phyloP scores from a whole-genome alignment of 345 rosid species.

The Murraya paniculata region DNA sequence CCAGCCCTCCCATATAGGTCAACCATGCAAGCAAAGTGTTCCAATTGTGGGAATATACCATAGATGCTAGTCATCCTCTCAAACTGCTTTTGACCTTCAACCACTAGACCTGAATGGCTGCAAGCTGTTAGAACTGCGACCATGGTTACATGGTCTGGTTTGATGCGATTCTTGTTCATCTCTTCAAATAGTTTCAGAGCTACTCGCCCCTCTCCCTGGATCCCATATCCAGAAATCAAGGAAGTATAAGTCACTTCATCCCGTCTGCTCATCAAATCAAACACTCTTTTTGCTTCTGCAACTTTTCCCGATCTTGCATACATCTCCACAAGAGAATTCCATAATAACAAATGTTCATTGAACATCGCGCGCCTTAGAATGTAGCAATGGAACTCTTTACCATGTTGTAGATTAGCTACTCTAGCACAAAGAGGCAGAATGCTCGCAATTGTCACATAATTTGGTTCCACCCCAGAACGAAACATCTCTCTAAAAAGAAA shows the following conservation, averaged over 20 bases:
- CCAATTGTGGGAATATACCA: constrained; percentile 46
- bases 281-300: constrained; percentile 47
- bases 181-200: constrained; percentile 57
- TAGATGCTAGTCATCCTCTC: constrained; percentile 39
- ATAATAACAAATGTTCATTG: constrained; percentile 40
- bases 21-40: constrained; percentile 73
- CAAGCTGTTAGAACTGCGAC: constrained; percentile 84
- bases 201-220: constrained; percentile 56
- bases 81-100: constrained; percentile 55
- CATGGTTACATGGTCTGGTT: constrained; percentile 79
- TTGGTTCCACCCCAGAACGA: constrained; percentile 56
- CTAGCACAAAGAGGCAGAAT: constrained; percentile 80
- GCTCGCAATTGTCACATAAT: constrained; percentile 66
- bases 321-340: constrained; percentile 80
- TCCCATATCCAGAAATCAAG: constrained; percentile 70
- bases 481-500: constrained; percentile 60
- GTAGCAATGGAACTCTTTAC: constrained; percentile 85
- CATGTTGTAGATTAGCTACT: constrained; percentile 72
- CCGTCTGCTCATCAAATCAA: constrained; percentile 49
- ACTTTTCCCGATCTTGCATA: constrained; percentile 77
- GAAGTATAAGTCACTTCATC: constrained; percentile 83
- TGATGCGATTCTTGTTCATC: constrained; percentile 46
- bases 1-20: constrained; percentile 87
- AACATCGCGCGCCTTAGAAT: constrained; percentile 48
- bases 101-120: constrained; percentile 70